Evolutionary conservation across 768 basidiomycete species (phyloP), one percentile per base, ranked within the genome.

Genomic region (Krasilnikovozyma curviuscula): DNA sequence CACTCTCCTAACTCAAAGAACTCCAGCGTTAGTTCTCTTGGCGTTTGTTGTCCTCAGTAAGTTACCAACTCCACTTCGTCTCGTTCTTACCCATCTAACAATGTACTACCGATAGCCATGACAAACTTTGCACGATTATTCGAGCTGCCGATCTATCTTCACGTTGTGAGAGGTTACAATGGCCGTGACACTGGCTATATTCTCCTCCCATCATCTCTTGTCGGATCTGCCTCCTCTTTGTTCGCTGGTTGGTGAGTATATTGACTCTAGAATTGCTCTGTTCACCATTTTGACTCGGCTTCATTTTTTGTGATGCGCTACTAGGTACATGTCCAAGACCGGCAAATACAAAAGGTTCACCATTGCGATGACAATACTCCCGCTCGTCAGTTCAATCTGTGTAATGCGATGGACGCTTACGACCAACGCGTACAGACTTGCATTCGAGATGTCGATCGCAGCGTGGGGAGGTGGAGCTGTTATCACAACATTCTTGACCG

Each of bases 161-260:
- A 62, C 34, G 52, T 60, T 10, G 50, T 57, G 6, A 28, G 61
- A 27, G 59, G 55, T 12, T 52, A 54, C n/a, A 58, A 59, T 33
- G 56, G 56, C 0, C 48, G 49, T 16, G 21, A 56, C 7, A 57
- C 59, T 5, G 61, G 61, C 8, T 25, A 55, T 5, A n/a, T 58
- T 21, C 42, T 60, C 1, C 47, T 60, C 3, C 59, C 57, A 1
- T 50, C 44, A 14, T 54, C 56, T 7, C 50, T 62, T 25, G 54
- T 54, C 6, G 61, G 57, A 21, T 50, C 61, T 4, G 39, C 42
- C 12, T 46, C 50, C 5, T 59, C 57, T 7, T 46, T 62, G 2
- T 60, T 56, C 25, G 59, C 59, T 18, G 59, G 59, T 12, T 61
- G 57, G 57, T 54, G 56, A 38, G 57, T 61, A n/a, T n/a, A n/a